A percentile compares a stretch with the other conserved stretches of the same genome.
Conservation (phyloP, 305 asterid species). For the Rubia occidens region DNA sequence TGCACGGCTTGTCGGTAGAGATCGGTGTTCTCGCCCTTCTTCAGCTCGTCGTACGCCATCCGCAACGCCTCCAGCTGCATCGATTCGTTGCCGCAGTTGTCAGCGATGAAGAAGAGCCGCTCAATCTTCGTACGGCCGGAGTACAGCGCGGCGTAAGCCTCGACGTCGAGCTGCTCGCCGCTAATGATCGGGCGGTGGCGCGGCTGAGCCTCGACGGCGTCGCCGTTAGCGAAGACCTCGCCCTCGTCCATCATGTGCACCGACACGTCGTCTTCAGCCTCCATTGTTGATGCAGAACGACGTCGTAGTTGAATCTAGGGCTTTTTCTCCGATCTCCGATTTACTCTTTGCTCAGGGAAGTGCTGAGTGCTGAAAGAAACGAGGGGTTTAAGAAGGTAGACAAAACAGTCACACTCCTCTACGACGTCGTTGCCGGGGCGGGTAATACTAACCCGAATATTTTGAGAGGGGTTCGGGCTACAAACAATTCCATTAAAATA, state of each 20-base stretch:
- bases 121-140: conserved; percentile 74
- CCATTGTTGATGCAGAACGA: conserved; percentile 33
- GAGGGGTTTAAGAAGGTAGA: no score
- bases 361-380: no score
- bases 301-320: conserved; percentile 25
- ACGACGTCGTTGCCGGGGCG: no score
- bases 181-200: conserved; percentile 75
- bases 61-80: conserved; percentile 82
- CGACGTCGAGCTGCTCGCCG: conserved; percentile 81
- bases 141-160: conserved; percentile 85
- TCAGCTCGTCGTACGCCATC: conserved; percentile 92
- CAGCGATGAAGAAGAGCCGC: conserved; percentile 72
- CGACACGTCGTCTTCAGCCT: conserved; percentile 50
- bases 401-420: no score
- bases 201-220: conserved; percentile 34
- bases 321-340: conserved; percentile 11
- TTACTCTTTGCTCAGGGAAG: neutral
- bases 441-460: no score
- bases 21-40: conserved; percentile 88
- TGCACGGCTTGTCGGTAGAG: conserved; percentile 62
- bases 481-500: no score
- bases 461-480: no score
- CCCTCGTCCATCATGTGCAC: conserved; percentile 45
- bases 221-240: conserved; percentile 55
- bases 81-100: conserved; percentile 45